These are phyloP conservation scores for Trapa bicornis DNA, from an alignment of 345 rosid genomes.

Conservation along the genomic window DNA sequence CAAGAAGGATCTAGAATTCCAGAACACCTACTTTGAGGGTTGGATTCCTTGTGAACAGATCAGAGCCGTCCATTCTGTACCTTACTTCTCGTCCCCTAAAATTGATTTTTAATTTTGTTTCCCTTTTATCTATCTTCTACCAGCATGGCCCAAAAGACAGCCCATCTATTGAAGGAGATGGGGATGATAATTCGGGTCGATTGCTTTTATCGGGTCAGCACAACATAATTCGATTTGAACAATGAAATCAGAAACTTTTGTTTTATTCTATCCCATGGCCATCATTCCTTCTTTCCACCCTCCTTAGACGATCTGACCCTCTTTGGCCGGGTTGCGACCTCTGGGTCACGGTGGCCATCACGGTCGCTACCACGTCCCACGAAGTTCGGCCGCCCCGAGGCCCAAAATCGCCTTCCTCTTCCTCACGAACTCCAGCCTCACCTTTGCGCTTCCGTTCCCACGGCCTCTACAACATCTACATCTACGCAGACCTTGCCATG, in stretches of 20 bases:
- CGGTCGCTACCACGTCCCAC: not conserved
- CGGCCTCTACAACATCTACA: constrained; percentile 54
- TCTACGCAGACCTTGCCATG: constrained; percentile 61
- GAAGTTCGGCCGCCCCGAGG: constrained; percentile 30
- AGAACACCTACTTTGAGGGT: constrained; percentile 8
- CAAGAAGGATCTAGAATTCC: constrained; percentile 34
- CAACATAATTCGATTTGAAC: too few species aligned
- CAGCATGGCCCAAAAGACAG: not conserved
- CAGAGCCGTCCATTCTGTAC: constrained; percentile 13
- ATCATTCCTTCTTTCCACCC: too few species aligned
- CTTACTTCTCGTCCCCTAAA: not conserved
- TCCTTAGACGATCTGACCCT: constrained; percentile 41
- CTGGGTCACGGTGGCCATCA: not conserved
- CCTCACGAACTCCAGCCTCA: constrained; percentile 77
- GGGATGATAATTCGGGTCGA: too few species aligned
- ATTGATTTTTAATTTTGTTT: not conserved
- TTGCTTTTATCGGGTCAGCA: too few species aligned
- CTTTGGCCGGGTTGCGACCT: constrained; percentile 40
- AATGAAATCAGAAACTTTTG: too few species aligned
- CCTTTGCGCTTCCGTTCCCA: constrained; percentile 58
- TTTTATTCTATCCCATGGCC: too few species aligned
- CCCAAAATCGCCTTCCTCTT: constrained; percentile 89
- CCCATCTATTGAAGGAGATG: not conserved
- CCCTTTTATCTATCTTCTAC: not conserved
- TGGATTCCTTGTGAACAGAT: not conserved